phyloP scores from a whole-genome alignment of 306 rosid genomes.

The Heteromeles arbutifolia region DNA sequence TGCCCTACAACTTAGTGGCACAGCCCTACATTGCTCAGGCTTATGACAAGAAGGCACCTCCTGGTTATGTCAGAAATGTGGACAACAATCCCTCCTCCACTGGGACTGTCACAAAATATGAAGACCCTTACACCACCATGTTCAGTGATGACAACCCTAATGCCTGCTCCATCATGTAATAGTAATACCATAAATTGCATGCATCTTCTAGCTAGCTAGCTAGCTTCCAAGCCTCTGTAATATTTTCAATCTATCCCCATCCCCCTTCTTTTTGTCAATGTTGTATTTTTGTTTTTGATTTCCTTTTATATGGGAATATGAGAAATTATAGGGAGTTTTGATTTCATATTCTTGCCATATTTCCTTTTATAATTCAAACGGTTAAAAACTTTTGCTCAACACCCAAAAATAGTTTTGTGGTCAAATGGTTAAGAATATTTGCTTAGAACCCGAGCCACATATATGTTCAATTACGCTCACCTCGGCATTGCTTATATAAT shows the following conservation, averaged over 20 bases:
- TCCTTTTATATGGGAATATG: constrained; percentile 21
- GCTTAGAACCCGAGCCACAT: too few relatives aligned
- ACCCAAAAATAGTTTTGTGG: too few relatives aligned
- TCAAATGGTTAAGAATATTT: too few relatives aligned
- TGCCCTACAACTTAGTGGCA: constrained; percentile 79
- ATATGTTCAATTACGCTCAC: not conserved
- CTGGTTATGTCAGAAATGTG: constrained; percentile 81
- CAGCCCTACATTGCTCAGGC: constrained; percentile 72
- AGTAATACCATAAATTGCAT: not conserved
- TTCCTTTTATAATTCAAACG: not conserved
- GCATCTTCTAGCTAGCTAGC: not conserved
- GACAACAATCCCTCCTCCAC: constrained; percentile 40
- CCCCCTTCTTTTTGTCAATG: not conserved
- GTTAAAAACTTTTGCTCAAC: too few relatives aligned
- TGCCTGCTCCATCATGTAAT: constrained; percentile 89
- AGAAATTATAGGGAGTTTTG: constrained; percentile 19
- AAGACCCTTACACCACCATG: constrained; percentile 77
- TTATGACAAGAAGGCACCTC: constrained; percentile 97
- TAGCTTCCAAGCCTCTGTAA: constrained; percentile 22
- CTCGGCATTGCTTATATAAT: not conserved
- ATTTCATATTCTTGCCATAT: not conserved
- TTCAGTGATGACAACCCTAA: constrained; percentile 98
- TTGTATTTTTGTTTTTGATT: constrained; percentile 19
- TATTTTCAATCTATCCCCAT: constrained; percentile 27
- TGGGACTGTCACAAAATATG: constrained; percentile 55